Evolutionary conservation across 805 yeast species (phyloP).

Genomic region (Isabelozyma pseudorhagii): DNA sequence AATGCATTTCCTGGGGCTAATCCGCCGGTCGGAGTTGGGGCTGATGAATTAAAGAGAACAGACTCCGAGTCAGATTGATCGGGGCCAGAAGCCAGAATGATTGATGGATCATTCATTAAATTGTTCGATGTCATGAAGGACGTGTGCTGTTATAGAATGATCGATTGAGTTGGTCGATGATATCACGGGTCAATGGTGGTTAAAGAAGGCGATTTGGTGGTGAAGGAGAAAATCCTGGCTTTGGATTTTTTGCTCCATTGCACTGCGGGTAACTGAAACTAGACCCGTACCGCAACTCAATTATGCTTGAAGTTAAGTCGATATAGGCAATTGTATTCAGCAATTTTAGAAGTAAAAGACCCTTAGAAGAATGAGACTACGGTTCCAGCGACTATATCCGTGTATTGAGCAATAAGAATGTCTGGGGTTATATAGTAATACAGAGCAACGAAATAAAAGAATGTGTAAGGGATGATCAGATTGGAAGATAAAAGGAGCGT

Average conservation of each 20-base stretch:
- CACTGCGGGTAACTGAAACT: no score
- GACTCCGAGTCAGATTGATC: neutral
- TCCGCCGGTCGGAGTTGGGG: slow-evolving; percentile 4
- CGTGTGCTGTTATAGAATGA: neutral
- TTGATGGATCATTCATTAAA: slow-evolving; percentile 27
- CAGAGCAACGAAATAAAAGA: neutral
- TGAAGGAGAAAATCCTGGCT: no score
- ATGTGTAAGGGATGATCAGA: neutral
- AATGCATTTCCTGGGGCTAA: slow-evolving; percentile 35
- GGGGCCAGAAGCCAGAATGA: slow-evolving; percentile 14
- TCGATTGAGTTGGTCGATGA: neutral
- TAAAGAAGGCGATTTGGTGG: no score
- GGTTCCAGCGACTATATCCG: no score
- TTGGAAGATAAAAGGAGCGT: neutral
- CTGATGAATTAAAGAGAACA: slow-evolving; percentile 1
- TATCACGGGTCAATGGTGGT: no score
- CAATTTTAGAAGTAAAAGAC: no score
- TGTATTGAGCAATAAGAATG: neutral
- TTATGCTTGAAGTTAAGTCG: no score
- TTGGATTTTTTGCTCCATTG: no score
- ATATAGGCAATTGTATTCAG: no score
- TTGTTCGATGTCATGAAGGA: neutral
- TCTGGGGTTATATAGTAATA: neutral
- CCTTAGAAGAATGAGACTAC: no score
- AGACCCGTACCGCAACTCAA: no score